Percentiles rank a stretch among this genome's conserved stretches.
phyloP scores from a whole-genome alignment of 805 yeast genomes.

The Brettanomyces bruxellensis region DNA sequence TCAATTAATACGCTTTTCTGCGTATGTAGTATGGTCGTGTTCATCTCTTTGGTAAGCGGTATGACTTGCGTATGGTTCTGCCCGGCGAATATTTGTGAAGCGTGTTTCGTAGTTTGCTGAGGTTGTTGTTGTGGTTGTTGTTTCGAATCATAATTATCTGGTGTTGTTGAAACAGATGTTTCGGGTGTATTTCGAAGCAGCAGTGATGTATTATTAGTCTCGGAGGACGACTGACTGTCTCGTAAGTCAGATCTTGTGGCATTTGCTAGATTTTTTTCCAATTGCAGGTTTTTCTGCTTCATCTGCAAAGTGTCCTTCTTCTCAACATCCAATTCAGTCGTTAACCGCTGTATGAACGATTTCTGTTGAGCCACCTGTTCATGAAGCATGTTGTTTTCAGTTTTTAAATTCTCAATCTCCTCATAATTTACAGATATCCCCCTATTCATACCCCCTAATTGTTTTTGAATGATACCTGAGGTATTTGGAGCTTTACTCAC shows the following conservation, averaged over 20 bases:
- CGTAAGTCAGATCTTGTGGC: neutral
- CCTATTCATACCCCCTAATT: slow-evolving; percentile 15
- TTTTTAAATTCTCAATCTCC: slow-evolving; percentile 16
- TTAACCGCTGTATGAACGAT: neutral
- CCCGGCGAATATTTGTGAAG: neutral
- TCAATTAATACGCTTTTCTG: neutral
- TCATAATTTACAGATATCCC: slow-evolving; percentile 22
- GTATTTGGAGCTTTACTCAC: slow-evolving; percentile 16
- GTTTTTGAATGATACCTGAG: slow-evolving; percentile 12
- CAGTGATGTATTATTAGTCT: neutral
- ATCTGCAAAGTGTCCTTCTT: slow-evolving; percentile 2
- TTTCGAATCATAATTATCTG: neutral
- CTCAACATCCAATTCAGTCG: slow-evolving; percentile 1
- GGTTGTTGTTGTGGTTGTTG: neutral
- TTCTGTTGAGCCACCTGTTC: slow-evolving; percentile 6
- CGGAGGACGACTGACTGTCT: neutral
- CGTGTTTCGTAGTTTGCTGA: neutral
- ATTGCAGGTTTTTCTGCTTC: slow-evolving; percentile 1
- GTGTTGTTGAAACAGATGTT: neutral
- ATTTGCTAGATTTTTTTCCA: slow-evolving; percentile 2
- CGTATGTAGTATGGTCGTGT: neutral
- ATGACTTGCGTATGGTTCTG: neutral
- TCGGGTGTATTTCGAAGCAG: neutral
- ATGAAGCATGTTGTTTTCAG: slow-evolving; percentile 10
- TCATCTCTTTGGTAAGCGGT: neutral